Evolutionary conservation across 768 basidiomycete species (phyloP), one percentile per base, ranked within the genome.

Genomic region (Mycena rebaudengoi): DNA sequence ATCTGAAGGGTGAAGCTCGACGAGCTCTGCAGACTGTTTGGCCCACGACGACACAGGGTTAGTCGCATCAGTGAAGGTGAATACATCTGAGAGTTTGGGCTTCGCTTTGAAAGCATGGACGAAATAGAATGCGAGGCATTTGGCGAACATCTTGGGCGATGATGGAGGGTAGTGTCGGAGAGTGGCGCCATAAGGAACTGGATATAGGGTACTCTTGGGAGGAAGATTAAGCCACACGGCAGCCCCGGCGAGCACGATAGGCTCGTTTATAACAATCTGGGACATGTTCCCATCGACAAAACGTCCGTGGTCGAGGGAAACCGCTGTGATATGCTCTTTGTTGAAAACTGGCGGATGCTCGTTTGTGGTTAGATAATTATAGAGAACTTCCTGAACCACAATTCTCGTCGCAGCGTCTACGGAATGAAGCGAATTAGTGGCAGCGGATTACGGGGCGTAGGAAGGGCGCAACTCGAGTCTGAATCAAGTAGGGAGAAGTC

Each of bases 1-100:
- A 11, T 60, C 69, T 2, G 71, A 68, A 18, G 71, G 13, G 18
- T 44, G 21, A 13, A 39, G 50, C 6, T 16, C 44, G 1, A 37
- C 30, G 13, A 57, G 25, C 16, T 46, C 21, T 20, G 32, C 44
- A 12, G 5, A 14, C 20, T 57, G 55, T 1, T 57, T 16, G 18
- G 55, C 55, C 55, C 55, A 57, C n/a, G 25, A 1, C 6, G 43
- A 44, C 10, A 37, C 44, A 1, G 30, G 44, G 26, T 26, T 35
- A 11, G 43, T 10, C 6, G 30, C 1, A n/a, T n/a, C n/a, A 56
- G 54, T 48, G 20, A 57, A 45, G 13, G 55, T 30, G 23, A 57
- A 37, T 18, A 56, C 44, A 7, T 46, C 37, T n/a, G 29, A 45
- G 8, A 56, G 20, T 10, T 3, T 16, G 20, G 28, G 14, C 2